Evolutionary conservation across 352 stramenopile species (phyloP), one percentile per base, ranked within the genome.

Genomic region (Globisporangium nunn): DNA sequence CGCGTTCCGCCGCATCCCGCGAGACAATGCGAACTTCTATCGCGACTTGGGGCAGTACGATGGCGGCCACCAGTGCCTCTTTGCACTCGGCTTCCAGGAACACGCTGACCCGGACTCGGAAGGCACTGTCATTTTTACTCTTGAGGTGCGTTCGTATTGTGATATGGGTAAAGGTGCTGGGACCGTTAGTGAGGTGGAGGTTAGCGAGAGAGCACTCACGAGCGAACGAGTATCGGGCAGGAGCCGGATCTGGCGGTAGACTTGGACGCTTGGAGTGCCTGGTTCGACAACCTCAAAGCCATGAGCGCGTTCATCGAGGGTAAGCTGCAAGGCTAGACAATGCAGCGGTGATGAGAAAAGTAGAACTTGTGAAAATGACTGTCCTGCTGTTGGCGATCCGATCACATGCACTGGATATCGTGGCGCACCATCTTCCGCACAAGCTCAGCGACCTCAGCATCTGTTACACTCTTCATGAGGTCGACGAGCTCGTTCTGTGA

Each of bases 251-350:
- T 94, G 54, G 74, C 70, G 6, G 66, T 74, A 53, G 84, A 94
- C 63, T 61, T 94, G 23, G 78, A 94, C 58, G 68, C 66, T 12
- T 94, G 84, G 84, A 94, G 78, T 58, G 60, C 67, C 37, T 94
- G 84, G 84, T 94, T 92, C 60, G 80, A 92, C 40, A 66, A 63
- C 17, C 62, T 94, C 12, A 90, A 85, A 58, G 75, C 69, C 35
- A 79, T 91, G 73, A 76, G 78, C 54, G 70, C 65, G 37, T 53
- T 79, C n/a, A 56, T 83, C 11, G 64, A 64, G 44, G 61, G 58
- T 4, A 75, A 77, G 33, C 35, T 82, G 12, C 49, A 68, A 44
- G 37, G 33, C 31, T 29, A 41, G 3, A 53, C n/a, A 2, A 39
- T 7, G n/a, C 49, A 45, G 59, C 61, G 14, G 8, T 35, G 48